Conservation (phyloP, 805 yeast genomes). For the Candida dendrica region DNA sequence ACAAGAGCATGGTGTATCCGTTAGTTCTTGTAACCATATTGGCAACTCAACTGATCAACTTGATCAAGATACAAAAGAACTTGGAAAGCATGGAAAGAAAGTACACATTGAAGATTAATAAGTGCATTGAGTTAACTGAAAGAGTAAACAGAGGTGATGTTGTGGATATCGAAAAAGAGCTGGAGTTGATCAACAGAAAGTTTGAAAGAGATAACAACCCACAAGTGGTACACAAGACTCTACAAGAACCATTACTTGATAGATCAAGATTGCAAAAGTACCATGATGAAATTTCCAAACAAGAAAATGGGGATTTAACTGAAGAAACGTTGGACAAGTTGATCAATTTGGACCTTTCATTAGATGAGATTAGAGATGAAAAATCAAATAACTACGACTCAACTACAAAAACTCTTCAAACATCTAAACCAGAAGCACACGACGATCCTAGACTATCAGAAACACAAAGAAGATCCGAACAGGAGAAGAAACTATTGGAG, state of each 20-base stretch:
- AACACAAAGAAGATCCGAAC: conserved; percentile 1
- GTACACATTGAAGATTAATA: conserved; percentile 28
- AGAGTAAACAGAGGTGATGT: conserved; percentile 28
- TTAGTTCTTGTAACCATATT: conserved; percentile 34
- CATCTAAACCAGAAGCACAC: neutral
- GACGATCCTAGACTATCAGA: conserved; percentile 15
- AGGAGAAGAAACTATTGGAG: conserved; percentile 20
- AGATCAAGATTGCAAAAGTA: conserved; percentile 12
- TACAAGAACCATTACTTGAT: conserved; percentile 11
- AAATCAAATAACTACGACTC: neutral
- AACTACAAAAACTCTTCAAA: neutral
- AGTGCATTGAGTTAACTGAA: conserved; percentile 30
- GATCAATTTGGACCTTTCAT: neutral
- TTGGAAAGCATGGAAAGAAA: conserved; percentile 32
- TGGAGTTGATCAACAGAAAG: conserved; percentile 28
- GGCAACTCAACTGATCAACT: conserved; percentile 40
- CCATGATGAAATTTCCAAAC: conserved; percentile 4
- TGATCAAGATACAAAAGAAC: conserved; percentile 34
- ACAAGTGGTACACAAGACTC: conserved; percentile 5
- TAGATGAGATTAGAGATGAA: neutral
- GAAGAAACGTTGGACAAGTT: conserved; percentile 6
- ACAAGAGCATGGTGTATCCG: conserved; percentile 30
- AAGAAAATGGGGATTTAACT: conserved; percentile 2
- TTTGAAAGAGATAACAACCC: conserved; percentile 17
- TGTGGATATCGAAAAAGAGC: conserved; percentile 34